These are phyloP conservation scores for Ambrosia trifida DNA, from an alignment of 129 eudicot species.

Conservation along the genomic window DNA sequence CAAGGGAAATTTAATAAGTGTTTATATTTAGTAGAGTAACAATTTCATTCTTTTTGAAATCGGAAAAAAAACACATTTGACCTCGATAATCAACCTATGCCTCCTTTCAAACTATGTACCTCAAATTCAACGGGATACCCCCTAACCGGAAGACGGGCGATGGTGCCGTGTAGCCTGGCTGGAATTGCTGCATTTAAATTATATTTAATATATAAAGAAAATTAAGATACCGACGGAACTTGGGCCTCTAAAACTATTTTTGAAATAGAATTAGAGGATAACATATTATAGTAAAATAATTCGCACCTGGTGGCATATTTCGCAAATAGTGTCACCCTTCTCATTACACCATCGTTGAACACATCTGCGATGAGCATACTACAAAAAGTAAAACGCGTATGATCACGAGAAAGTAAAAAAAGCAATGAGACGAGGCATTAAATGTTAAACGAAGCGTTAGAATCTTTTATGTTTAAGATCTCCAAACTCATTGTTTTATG, in stretches of 20 bases:
- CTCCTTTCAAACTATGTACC: conserved; percentile 44
- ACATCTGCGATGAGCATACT: conserved; percentile 98
- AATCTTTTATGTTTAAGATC: no score
- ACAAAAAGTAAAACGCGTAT: conserved; percentile 40
- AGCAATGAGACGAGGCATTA: not conserved
- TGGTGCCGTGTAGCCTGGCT: conserved; percentile 88
- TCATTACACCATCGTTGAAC: conserved; percentile 98
- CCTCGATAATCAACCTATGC: conserved; percentile 21
- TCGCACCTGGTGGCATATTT: conserved; percentile 89
- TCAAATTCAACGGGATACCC: conserved; percentile 64
- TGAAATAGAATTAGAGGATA: conserved; percentile 7
- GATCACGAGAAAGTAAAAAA: conserved; percentile 16
- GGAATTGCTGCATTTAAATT: conserved; percentile 63
- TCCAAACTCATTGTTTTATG: no score
- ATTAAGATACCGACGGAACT: not conserved
- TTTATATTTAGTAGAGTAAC: no score
- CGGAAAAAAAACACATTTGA: not conserved
- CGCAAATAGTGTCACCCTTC: conserved; percentile 91
- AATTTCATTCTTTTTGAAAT: not conserved
- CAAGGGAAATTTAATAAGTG: not conserved
- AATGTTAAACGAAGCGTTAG: no score
- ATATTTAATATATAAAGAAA: not conserved
- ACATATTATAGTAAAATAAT: conserved; percentile 5
- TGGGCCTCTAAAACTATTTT: conserved; percentile 6
- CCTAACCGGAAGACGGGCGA: conserved; percentile 73